These are phyloP conservation scores for Candida oleophila DNA, from an alignment of 805 yeast species.

Conservation along the genomic window DNA sequence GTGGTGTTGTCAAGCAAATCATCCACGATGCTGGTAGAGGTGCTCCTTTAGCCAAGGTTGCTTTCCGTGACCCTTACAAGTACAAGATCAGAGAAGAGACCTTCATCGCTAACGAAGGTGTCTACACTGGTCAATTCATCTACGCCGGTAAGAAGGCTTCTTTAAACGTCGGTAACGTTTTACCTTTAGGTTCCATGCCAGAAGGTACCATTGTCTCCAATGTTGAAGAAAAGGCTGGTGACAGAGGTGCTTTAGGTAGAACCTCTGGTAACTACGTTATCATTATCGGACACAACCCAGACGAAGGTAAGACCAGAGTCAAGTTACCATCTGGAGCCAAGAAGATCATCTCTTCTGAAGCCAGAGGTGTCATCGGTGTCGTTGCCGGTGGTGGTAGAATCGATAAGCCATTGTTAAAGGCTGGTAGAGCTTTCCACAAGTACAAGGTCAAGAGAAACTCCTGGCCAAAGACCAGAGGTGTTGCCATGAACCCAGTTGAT, in stretches of 20 bases:
- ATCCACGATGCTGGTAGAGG: constrained; percentile 99
- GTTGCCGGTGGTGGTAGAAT: constrained; percentile 99
- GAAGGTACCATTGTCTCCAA: constrained; percentile 99
- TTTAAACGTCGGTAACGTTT: constrained; percentile 93
- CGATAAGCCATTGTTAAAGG: constrained; percentile 99
- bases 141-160: constrained; percentile 99
- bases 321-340: constrained; percentile 99
- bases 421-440: constrained; percentile 99
- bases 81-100: constrained; percentile 97
- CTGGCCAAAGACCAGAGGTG: constrained; percentile 99
- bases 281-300: constrained; percentile 98
- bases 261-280: constrained; percentile 99
- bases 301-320: constrained; percentile 98
- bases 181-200: constrained; percentile 96
- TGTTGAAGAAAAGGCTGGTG: constrained; percentile 98
- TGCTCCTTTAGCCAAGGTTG: constrained; percentile 99
- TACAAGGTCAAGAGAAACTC: constrained; percentile 99
- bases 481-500: constrained; percentile 99
- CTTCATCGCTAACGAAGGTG: constrained; percentile 99
- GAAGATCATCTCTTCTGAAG: constrained; percentile 91
- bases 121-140: constrained; percentile 98
- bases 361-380: constrained; percentile 99
- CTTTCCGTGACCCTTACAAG: constrained; percentile 99
- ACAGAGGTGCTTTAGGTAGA: constrained; percentile 99
- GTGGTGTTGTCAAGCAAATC: constrained; percentile 98